Conservation (phyloP, 2,329 filamentous ascomycete genomes). For the Gnomoniopsis sp. region DNA sequence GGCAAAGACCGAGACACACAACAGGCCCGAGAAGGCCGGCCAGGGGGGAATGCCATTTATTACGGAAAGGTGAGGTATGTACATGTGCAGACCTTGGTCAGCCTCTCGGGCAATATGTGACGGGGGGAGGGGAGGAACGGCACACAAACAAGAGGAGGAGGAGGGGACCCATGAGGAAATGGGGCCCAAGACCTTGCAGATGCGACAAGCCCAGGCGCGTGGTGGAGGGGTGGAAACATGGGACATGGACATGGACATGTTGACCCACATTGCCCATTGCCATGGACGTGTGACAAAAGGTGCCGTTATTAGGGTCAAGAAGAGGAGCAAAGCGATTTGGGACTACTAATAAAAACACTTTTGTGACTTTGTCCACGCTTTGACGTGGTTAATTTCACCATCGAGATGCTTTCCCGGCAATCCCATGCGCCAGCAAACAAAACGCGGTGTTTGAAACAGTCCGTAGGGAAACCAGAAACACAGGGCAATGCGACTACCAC, state of each 20-base stretch:
- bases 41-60: slow-evolving; percentile 11
- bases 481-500: no score
- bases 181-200: slow-evolving; percentile 2
- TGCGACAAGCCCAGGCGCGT: not conserved
- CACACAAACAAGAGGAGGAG: not conserved
- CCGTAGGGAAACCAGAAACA: not conserved
- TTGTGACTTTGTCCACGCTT: not conserved
- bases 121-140: not conserved
- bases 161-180: not conserved
- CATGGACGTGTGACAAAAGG: not conserved
- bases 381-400: not conserved
- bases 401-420: not conserved
- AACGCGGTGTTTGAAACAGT: not conserved
- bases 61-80: not conserved
- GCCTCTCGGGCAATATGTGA: not conserved
- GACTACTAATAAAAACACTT: not conserved
- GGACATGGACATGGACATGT: not conserved
- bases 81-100: slow-evolving; percentile 4
- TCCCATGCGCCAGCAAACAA: slow-evolving; percentile 2
- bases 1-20: not conserved
- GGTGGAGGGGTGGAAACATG: not conserved
- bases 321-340: not conserved
- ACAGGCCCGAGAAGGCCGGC: not conserved
- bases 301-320: not conserved
- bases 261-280: not conserved